Evolutionary conservation across 345 rosid species (phyloP).

Genomic region (Cardiospermum halicacabum): DNA sequence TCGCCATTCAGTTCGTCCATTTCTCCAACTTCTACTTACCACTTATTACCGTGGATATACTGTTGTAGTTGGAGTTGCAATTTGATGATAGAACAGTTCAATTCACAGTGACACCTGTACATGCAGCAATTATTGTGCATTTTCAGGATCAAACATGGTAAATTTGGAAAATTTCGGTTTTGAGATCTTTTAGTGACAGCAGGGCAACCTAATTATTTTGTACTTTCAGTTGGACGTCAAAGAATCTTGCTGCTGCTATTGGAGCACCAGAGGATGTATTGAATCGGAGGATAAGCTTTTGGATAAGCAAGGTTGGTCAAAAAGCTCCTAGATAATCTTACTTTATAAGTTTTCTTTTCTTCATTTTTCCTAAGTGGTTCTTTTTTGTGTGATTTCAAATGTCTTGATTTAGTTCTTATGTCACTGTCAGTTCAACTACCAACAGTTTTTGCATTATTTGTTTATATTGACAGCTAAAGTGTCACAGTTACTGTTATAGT

Average conservation of each 20-base stretch:
- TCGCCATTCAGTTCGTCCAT: neutral
- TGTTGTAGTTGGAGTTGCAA: constrained; percentile 80
- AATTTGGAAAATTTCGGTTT: constrained; percentile 11
- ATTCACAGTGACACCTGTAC: constrained; percentile 79
- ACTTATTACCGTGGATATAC: constrained; percentile 12
- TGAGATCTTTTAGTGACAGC: neutral
- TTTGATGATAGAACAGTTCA: constrained; percentile 79
- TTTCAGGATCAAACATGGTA: constrained; percentile 88
- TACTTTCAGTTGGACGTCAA: constrained; percentile 72
- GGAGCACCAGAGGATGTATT: constrained; percentile 73
- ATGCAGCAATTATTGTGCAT: constrained; percentile 90
- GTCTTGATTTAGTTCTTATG: constrained; percentile 2
- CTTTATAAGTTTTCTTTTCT: neutral
- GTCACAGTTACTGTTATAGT: neutral
- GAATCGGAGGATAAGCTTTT: constrained; percentile 70
- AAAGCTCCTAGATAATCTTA: constrained; percentile 2
- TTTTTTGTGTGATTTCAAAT: neutral
- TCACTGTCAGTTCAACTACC: neutral
- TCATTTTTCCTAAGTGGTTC: neutral
- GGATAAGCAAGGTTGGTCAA: constrained; percentile 78
- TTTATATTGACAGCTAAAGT: neutral
- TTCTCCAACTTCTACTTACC: neutral
- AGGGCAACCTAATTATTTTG: constrained; percentile 9
- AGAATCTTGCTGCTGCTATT: constrained; percentile 58
- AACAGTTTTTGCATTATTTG: neutral